Evolutionary conservation across 768 basidiomycete genomes (phyloP), one percentile per base, ranked within the genome.

Genomic region (Suillus discolor): DNA sequence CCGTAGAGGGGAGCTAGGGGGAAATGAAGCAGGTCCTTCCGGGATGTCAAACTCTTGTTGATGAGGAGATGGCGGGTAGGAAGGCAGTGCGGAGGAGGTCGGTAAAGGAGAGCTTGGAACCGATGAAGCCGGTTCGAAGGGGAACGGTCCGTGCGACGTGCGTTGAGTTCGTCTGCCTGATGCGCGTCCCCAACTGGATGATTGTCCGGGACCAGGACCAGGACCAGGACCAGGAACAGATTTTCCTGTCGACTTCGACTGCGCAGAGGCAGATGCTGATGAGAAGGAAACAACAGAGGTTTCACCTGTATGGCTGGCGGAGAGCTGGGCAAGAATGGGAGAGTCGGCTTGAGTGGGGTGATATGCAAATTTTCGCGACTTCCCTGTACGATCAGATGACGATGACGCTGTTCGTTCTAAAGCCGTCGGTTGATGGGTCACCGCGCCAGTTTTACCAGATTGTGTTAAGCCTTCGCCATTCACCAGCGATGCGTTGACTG

Each of bases 51-150:
- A 23, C 38, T 42, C 38, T 20, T 65, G 66, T 13, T 18, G 61
- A 47, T 67, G 67, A 57, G 65, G 63, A 20, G 60, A 44, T 23
- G 67, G 25, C 18, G 59, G 49, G 15, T 57, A 67, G 25, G 38
- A 61, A 25, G 76, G 70, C 18, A 77, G 57, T 61, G 62, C 63
- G 42, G 69, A 70, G 28, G 66, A 55, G 31, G 44, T 66, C 11
- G 71, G 72, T n/a, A 71, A 61, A 12, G 77, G 77, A 38, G 77
- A 71, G 53, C 49, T 82, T 9, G 85, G 79, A 3, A 85, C 81
- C 20, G 88, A 84, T 3, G 88, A 85, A 0, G 89, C 83, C 23
- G 88, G 87, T 69, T 92, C 90, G 69, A 92, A 92, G 6, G 84
- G 77, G 70, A 92, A 91, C 36, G 83, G 79, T 11, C 85, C 86